These are phyloP conservation scores for Neoascochyta sp. DNA, from an alignment of 2,329 filamentous ascomycete genomes.

Conservation along the genomic window DNA sequence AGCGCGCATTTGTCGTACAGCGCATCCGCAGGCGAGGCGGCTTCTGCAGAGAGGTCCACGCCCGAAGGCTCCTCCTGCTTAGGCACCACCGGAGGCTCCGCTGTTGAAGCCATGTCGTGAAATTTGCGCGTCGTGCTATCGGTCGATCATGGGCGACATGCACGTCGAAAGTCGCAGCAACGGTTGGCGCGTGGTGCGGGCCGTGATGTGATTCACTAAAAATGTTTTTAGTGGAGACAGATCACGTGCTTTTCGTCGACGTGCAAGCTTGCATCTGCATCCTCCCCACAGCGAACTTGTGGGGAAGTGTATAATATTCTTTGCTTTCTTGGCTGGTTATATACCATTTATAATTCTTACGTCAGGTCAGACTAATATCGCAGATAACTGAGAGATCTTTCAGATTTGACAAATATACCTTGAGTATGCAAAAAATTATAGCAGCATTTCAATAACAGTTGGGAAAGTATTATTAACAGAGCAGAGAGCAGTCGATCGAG, in stretches of 20 bases:
- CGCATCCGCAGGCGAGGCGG: slow-evolving; percentile 23
- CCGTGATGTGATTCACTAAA: slow-evolving; percentile 5
- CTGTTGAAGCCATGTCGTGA: slow-evolving; percentile 22
- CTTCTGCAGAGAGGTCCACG: slow-evolving; percentile 8
- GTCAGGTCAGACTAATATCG: too few species aligned
- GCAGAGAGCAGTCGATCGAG: slow-evolving; percentile 1
- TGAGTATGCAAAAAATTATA: too few species aligned
- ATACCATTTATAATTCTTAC: too few species aligned
- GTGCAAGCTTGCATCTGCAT: too few species aligned
- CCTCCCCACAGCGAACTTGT: too few species aligned
- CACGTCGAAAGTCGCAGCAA: slow-evolving; percentile 4
- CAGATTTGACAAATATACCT: too few species aligned
- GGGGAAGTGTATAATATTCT: too few species aligned
- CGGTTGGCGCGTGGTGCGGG: too few species aligned
- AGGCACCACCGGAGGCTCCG: slow-evolving; percentile 13
- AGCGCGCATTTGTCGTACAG: slow-evolving; percentile 40
- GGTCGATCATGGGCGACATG: slow-evolving; percentile 20
- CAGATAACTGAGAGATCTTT: too few species aligned
- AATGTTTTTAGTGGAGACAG: slow-evolving; percentile 3
- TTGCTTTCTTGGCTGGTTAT: too few species aligned
- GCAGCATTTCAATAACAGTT: too few species aligned
- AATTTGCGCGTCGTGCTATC: slow-evolving; percentile 8
- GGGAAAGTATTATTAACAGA: not conserved
- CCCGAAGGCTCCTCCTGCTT: slow-evolving; percentile 17
- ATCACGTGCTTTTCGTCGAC: too few species aligned